Percentiles rank a stretch among this genome's conserved stretches.
Evolutionary conservation across 2,329 filamentous ascomycete species (phyloP).

Genomic region (Neofusicoccum kwambonambiense): DNA sequence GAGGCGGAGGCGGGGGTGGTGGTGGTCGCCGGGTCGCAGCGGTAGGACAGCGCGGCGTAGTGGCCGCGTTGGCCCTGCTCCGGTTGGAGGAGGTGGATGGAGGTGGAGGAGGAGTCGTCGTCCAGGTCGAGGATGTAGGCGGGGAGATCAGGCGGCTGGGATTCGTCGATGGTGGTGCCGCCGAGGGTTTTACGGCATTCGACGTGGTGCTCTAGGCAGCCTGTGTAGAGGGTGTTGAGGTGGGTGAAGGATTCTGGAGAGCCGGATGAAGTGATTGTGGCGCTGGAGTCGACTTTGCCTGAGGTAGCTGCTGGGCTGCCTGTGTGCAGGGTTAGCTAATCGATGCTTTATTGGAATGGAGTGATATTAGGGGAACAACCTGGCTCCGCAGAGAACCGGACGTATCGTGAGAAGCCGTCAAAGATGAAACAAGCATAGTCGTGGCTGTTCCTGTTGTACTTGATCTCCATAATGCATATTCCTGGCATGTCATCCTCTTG

Average conservation of each 20-base stretch:
- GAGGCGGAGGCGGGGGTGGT: no score
- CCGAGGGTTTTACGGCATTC: not conserved
- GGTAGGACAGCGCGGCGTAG: constrained; percentile 3
- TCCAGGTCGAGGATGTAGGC: constrained; percentile 7
- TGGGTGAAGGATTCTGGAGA: not conserved
- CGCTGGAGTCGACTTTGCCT: not conserved
- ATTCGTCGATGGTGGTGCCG: not conserved
- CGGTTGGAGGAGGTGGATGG: not conserved
- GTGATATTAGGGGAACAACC: not conserved
- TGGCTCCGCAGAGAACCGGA: not conserved
- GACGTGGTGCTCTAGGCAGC: not conserved
- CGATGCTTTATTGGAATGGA: not conserved
- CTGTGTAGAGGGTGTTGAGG: not conserved
- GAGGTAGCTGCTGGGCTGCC: not conserved
- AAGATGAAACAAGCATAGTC: not conserved
- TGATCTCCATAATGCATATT: not conserved
- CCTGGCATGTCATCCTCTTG: not conserved
- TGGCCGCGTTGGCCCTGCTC: not conserved
- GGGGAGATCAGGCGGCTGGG: constrained; percentile 15
- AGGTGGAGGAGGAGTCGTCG: not conserved
- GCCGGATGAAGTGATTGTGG: not conserved
- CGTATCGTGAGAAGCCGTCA: not conserved
- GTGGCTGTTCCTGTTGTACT: not conserved
- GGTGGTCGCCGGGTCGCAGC: no score
- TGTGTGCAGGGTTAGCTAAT: not conserved